Evolutionary conservation across 495 filamentous ascomycete species (phyloP).

Genomic region (Parmelia sp.): DNA sequence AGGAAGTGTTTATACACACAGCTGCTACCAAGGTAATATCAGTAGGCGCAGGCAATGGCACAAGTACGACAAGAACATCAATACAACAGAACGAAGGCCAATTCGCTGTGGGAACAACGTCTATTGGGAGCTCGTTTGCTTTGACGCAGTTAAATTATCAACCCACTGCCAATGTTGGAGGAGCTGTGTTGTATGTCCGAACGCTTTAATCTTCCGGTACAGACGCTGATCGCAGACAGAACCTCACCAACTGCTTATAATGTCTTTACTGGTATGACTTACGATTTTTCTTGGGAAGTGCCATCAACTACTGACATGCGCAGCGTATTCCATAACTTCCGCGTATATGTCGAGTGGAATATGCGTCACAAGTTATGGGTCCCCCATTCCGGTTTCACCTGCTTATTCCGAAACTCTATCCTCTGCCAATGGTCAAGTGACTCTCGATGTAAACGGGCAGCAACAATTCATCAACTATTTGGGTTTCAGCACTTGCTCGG

Average conservation of each 20-base stretch:
- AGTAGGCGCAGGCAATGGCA: constrained; percentile 21
- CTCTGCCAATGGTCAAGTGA: constrained; percentile 21
- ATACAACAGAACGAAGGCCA: constrained; percentile 18
- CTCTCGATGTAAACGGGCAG: constrained; percentile 22
- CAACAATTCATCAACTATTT: constrained; percentile 21
- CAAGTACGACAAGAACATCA: constrained; percentile 23
- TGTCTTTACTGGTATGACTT: constrained; percentile 21
- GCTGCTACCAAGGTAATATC: constrained; percentile 22
- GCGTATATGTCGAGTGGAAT: constrained; percentile 13
- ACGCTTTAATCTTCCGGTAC: no score
- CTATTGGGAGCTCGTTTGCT: constrained; percentile 2
- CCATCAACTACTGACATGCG: neutral
- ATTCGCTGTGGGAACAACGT: constrained; percentile 20
- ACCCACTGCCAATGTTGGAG: constrained; percentile 20
- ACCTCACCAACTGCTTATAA: constrained; percentile 29
- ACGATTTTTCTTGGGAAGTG: neutral
- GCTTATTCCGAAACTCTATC: constrained; percentile 24
- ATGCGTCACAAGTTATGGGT: constrained; percentile 20
- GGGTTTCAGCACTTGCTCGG: constrained; percentile 22
- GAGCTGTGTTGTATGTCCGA: constrained; percentile 23
- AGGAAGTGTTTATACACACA: constrained; percentile 26
- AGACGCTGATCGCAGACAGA: constrained; percentile 11
- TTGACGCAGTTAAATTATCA: constrained; percentile 22
- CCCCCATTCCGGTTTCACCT: constrained; percentile 9
- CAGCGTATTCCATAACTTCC: constrained; percentile 23